Conservation (phyloP, 2,329 filamentous ascomycete species). For the Pyrenochaeta sp. region DNA sequence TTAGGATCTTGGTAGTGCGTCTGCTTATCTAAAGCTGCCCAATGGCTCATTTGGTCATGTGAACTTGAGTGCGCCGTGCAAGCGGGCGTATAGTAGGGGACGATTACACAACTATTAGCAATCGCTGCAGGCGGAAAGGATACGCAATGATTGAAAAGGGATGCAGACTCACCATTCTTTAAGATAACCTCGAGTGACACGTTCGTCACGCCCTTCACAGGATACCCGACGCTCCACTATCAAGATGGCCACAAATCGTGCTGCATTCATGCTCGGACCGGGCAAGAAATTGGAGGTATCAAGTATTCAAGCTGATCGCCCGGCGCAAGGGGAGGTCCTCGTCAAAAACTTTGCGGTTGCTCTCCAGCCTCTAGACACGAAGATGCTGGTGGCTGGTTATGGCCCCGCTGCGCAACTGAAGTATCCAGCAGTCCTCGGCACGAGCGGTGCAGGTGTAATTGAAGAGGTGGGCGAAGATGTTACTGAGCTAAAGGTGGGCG, state of each 20-base stretch:
- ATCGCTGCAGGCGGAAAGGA: constrained; percentile 9
- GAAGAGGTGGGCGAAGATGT: constrained; percentile 58
- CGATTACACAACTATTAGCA: constrained; percentile 18
- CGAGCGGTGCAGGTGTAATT: constrained; percentile 49
- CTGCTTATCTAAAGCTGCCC: constrained; percentile 30
- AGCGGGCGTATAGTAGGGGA: not conserved
- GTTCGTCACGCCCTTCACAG: not conserved
- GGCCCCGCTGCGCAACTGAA: constrained; percentile 23
- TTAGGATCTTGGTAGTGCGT: not conserved
- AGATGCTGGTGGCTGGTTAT: constrained; percentile 35
- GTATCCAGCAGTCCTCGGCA: constrained; percentile 30
- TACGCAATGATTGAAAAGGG: constrained; percentile 2
- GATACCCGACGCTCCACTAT: not conserved
- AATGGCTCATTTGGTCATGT: constrained; percentile 24
- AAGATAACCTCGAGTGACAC: not conserved
- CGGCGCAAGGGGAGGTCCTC: constrained; percentile 25
- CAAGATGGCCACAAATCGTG: constrained; percentile 23
- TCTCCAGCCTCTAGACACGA: constrained; percentile 36
- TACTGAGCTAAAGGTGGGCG: constrained; percentile 52
- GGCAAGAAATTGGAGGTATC: constrained; percentile 21
- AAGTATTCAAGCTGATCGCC: constrained; percentile 12
- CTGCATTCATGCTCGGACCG: constrained; percentile 19
- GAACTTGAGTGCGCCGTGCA: not conserved
- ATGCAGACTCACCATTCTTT: not conserved
- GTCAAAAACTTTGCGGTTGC: constrained; percentile 33